Base-by-base conservation (phyloP, 2,329 filamentous ascomycete genomes). In the Hymenoscyphus occultus region DNA sequence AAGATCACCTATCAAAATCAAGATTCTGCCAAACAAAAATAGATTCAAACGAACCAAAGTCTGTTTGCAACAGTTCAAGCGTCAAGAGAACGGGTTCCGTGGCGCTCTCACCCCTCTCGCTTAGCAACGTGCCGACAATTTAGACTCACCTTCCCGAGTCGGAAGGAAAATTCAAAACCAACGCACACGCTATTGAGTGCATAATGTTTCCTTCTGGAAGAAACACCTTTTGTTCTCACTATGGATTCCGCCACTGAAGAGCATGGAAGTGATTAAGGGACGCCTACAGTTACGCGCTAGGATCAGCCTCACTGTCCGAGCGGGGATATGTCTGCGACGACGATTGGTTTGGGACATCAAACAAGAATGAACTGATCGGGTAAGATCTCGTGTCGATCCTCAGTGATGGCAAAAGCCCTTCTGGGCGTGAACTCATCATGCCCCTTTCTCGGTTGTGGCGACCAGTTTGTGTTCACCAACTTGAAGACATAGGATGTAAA, bases 281-380 rank as follows among this genome's bases (percentile, higher is more conserved):
- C 28, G 28, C 28, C 28, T 28, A 28, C 28, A 12, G 1, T 19
- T 28, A 22, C n/a, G 22, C 48, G 14, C 60, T 56, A 40, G 60
- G 22, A 39, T 6, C 12, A 40, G 13, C 22, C 32, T 16, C n/a
- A 28, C 22, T 31, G 19, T 56, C 51, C 28, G 60, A 56, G 60
- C 60, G 39, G 42, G 40, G 48, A 22, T 31, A 6, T 32, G 19
- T 62, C 48, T 62, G 48, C 16, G 32, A 62, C 45, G 45, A 19
- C 32, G 54, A 19, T 22, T 22, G 45, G 60, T 62, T 62, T 62
- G 51, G 39, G 19, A 28, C 9, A 54, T 54, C 48, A 54, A 54
- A 54, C 48, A 54, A 31, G 48, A 54, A 54, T 35, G n/a, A 28
- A 3, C 48, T 22, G 22, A 19, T 39, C 39, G 10, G 28, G 60